phyloP scores from a whole-genome alignment of 2,329 filamentous ascomycete genomes.

The Mycogone perniciosa region DNA sequence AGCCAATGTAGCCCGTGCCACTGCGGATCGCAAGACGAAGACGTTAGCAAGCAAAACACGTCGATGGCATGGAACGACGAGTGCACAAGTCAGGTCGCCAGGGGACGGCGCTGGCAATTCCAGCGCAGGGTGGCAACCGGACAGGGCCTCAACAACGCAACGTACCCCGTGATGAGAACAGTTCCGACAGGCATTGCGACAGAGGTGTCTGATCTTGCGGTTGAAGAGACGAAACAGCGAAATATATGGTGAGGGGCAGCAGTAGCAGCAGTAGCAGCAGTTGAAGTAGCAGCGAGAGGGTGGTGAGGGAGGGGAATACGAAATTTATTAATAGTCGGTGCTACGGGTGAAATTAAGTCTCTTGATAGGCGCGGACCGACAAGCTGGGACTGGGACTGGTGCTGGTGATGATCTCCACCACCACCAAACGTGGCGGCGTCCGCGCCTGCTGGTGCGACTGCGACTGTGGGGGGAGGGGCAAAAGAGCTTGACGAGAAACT shows the following conservation, averaged over 20 bases:
- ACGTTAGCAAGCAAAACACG: slow-evolving; percentile 16
- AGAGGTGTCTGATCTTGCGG: slow-evolving; percentile 10
- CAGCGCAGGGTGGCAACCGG: background rate
- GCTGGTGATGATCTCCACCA: slow-evolving; percentile 8
- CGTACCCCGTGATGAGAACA: slow-evolving; percentile 84
- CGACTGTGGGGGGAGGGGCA: background rate
- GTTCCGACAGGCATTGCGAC: slow-evolving; percentile 71
- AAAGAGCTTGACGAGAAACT: background rate
- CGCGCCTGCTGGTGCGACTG: background rate
- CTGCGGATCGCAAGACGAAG: slow-evolving; percentile 39
- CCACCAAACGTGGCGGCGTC: slow-evolving; percentile 1
- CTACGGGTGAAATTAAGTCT: slow-evolving; percentile 5
- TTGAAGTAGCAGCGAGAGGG: background rate
- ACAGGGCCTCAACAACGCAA: slow-evolving; percentile 18
- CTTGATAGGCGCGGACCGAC: slow-evolving; percentile 12
- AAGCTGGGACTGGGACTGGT: background rate
- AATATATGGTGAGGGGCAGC: background rate
- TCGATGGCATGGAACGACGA: background rate
- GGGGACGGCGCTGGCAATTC: background rate
- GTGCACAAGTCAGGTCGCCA: background rate
- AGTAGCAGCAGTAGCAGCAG: slow-evolving; percentile 1
- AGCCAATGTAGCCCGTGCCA: slow-evolving; percentile 98
- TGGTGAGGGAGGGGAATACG: slow-evolving; percentile 5
- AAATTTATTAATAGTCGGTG: slow-evolving; percentile 9
- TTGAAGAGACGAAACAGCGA: slow-evolving; percentile 2